These are phyloP conservation scores for Plectosphaerella sp. DNA, from an alignment of 2,329 filamentous ascomycete genomes.

Conservation along the genomic window DNA sequence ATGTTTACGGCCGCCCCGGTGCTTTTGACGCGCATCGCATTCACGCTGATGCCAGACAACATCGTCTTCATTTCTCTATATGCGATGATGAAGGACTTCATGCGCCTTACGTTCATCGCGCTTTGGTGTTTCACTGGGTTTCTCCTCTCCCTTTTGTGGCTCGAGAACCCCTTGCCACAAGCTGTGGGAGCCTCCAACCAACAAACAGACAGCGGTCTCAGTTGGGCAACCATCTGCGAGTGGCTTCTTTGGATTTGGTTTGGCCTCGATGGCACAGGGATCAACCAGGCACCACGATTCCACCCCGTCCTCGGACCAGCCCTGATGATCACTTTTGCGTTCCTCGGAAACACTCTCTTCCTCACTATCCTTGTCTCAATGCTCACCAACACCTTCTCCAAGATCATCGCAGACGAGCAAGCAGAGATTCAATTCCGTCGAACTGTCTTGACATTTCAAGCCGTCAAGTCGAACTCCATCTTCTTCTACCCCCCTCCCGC, in stretches of 20 bases:
- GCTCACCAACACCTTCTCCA: conserved; percentile 67
- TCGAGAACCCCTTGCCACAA: conserved; percentile 58
- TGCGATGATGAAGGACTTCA: conserved; percentile 72
- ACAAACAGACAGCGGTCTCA: conserved; percentile 21
- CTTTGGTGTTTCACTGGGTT: conserved; percentile 67
- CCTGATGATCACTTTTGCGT: conserved; percentile 69
- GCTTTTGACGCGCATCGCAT: conserved; percentile 66
- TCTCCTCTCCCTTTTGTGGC: conserved; percentile 64
- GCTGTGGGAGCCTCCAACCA: conserved; percentile 38
- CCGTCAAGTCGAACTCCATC: conserved; percentile 67
- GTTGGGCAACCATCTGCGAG: conserved; percentile 57
- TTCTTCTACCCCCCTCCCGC: conserved; percentile 68
- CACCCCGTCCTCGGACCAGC: conserved; percentile 63
- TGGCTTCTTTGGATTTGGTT: conserved; percentile 83
- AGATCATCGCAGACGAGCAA: conserved; percentile 62
- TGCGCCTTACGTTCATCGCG: conserved; percentile 52
- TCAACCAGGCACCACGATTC: conserved; percentile 50
- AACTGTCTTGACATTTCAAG: conserved; percentile 68
- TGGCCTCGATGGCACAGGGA: conserved; percentile 60
- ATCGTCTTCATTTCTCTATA: conserved; percentile 71
- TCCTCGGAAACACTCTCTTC: conserved; percentile 71
- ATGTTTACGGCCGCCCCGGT: conserved; percentile 64
- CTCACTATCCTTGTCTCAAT: conserved; percentile 71
- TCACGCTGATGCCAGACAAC: conserved; percentile 70
- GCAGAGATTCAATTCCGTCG: conserved; percentile 69